Conservation (phyloP, 305 asterid species). For the Salvia sclarea region DNA sequence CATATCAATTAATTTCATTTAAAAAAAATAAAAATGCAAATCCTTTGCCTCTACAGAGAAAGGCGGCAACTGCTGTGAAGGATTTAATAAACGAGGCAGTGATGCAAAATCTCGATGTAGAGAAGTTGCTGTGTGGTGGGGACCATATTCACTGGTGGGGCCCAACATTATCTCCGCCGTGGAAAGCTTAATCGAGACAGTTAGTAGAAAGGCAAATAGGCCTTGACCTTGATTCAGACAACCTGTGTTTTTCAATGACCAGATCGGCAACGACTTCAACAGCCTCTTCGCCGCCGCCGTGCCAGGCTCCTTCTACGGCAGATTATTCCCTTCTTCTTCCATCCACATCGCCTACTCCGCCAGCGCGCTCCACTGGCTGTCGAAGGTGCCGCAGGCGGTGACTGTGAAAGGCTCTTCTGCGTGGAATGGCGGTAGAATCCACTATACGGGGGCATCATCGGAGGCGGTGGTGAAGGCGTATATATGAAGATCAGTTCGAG, state of each 20-base stretch:
- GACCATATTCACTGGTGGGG: neutral
- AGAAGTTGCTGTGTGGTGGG: neutral
- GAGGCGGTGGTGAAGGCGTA: conserved; percentile 38
- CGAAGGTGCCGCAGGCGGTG: conserved; percentile 31
- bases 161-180: neutral
- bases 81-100: neutral
- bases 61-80: too few relatives aligned
- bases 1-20: too few relatives aligned
- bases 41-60: too few relatives aligned
- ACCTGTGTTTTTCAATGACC: conserved; percentile 40
- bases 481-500: conserved; percentile 19
- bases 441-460: conserved; percentile 34
- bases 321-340: conserved; percentile 39
- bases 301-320: conserved; percentile 39
- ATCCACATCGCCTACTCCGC: conserved; percentile 35
- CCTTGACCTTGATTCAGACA: conserved; percentile 42
- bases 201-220: neutral
- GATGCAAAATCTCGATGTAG: neutral
- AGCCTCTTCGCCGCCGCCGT: conserved; percentile 44
- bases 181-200: neutral
- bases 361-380: conserved; percentile 38
- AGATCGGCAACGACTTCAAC: conserved; percentile 41
- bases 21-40: too few relatives aligned
- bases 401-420: conserved; percentile 20
- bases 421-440: conserved; percentile 39